Percentiles rank a stretch among this genome's conserved stretches.
Evolutionary conservation across 768 basidiomycete genomes (phyloP).

Genomic region (Psilocybe subaeruginosa): DNA sequence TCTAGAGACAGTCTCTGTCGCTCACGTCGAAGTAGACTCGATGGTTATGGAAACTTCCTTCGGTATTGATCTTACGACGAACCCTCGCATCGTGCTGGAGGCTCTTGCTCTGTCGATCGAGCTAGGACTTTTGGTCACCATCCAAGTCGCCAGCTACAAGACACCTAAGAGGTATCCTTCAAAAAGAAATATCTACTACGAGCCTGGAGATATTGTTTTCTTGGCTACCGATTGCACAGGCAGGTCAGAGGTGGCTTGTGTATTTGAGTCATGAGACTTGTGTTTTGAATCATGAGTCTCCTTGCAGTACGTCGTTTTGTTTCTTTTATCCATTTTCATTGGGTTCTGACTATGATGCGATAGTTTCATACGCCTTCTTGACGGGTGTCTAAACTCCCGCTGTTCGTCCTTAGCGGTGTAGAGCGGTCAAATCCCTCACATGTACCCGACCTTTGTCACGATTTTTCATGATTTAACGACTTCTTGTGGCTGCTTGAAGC

Average conservation of each 20-base stretch:
- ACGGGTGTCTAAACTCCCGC: too few species aligned
- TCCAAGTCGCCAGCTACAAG: constrained; percentile 24
- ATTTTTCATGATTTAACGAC: not conserved
- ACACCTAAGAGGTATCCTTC: constrained; percentile 5
- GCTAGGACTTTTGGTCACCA: constrained; percentile 36
- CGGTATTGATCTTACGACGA: constrained; percentile 31
- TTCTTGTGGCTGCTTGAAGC: not conserved
- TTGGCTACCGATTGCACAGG: constrained; percentile 13
- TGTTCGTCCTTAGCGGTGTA: too few species aligned
- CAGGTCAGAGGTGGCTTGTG: constrained; percentile 11
- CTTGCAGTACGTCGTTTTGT: not conserved
- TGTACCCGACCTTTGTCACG: not conserved
- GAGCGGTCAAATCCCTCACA: not conserved
- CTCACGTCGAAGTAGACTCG: constrained; percentile 39
- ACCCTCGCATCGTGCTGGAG: constrained; percentile 36
- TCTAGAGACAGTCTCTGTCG: constrained; percentile 30
- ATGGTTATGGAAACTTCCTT: constrained; percentile 35
- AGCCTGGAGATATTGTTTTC: constrained; percentile 18
- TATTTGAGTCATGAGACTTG: constrained; percentile 16
- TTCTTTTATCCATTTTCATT: not conserved
- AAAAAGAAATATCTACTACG: constrained; percentile 6
- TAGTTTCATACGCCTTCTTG: too few species aligned
- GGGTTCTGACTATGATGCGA: not conserved
- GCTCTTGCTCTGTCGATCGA: constrained; percentile 45
- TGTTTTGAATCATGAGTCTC: constrained; percentile 13